Base-by-base conservation (phyloP, 176 grass and related monocot genomes). In the Musa itinerans region DNA sequence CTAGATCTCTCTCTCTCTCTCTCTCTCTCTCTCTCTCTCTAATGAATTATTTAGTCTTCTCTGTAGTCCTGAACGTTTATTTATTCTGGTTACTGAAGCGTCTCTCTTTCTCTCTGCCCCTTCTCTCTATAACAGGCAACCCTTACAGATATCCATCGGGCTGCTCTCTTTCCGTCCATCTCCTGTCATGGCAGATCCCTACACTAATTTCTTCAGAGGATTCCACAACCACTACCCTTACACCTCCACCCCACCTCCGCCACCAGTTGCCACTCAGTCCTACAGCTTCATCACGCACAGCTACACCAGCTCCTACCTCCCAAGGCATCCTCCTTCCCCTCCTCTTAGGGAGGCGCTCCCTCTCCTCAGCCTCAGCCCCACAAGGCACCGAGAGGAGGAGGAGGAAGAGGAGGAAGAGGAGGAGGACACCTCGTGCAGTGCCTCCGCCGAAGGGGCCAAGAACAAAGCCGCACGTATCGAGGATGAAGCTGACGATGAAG, bases 401-500 rank as follows among this genome's bases (percentile, higher is more conserved):
- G 43, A 71, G 14, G 43, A 21, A 19, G 50, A 71, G 29, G 48
- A 48, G 3, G 48, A 15, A 6, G 68, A 50, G 2, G 34, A 71
- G 15, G 43, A 22, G 48, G 50, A 71, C 68, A 5, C 13, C 48
- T 34, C 65, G 24, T 68, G 24, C 65, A 68, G 65, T 25, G 27
- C 2, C 9, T 79, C 82, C 20, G 84, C 84, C 74, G 17, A 77
- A 24, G 51, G 51, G 61, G 16, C 22, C 57, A 86, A 89, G 77
- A 71, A 74, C 86, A 68, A 86, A 55, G 75, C 89, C 49, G 87
- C 81, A 25, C 83, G 77, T 8, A 77, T 22, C 21, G 77, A 43
- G 3, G 21, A 91, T 70, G 78, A 74, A 1, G 90, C 89, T 82
- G 90, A 98, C 34, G 76, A 87, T 48, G 90, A 98, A 70, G 78